These are phyloP conservation scores for Magnusiomyces clavatus DNA, from an alignment of 1,139 yeast species.

Conservation along the genomic window DNA sequence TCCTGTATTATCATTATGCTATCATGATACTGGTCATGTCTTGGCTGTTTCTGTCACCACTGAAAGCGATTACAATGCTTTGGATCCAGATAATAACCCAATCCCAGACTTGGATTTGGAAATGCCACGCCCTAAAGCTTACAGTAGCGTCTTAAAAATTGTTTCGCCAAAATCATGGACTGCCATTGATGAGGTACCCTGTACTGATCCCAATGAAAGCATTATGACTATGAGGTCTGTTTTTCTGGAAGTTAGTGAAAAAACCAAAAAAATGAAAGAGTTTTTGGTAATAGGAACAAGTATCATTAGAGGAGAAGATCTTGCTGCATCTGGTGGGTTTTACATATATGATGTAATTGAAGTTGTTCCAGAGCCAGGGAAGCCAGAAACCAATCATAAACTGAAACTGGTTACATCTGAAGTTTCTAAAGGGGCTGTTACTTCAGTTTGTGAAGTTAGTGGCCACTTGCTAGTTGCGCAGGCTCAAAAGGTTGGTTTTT, in stretches of 20 bases:
- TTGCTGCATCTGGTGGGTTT: slow-evolving; percentile 74
- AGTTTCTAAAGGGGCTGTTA: slow-evolving; percentile 77
- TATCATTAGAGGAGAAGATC: slow-evolving; percentile 70
- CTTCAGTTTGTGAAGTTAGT: slow-evolving; percentile 69
- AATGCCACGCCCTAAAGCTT: slow-evolving; percentile 46
- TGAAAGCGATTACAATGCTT: slow-evolving; percentile 50
- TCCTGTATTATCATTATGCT: slow-evolving; percentile 62
- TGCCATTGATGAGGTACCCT: slow-evolving; percentile 58
- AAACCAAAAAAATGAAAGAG: slow-evolving; percentile 55
- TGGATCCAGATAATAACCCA: slow-evolving; percentile 68
- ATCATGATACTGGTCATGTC: slow-evolving; percentile 62
- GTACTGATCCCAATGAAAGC: slow-evolving; percentile 57
- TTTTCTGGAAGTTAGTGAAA: slow-evolving; percentile 45
- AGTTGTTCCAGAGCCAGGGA: slow-evolving; percentile 84
- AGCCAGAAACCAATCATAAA: slow-evolving; percentile 76
- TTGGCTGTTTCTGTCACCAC: slow-evolving; percentile 55
- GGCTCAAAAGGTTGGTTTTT: slow-evolving; percentile 83
- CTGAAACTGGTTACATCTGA: slow-evolving; percentile 72
- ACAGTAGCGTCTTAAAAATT: slow-evolving; percentile 54
- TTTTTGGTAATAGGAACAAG: slow-evolving; percentile 76
- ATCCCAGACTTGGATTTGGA: slow-evolving; percentile 52
- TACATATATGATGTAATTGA: slow-evolving; percentile 69
- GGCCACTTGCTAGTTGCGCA: slow-evolving; percentile 82
- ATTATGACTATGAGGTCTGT: slow-evolving; percentile 53
- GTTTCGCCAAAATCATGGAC: slow-evolving; percentile 73